Conservation (phyloP, 148 eudicot species). For the Linanthus parryae region DNA sequence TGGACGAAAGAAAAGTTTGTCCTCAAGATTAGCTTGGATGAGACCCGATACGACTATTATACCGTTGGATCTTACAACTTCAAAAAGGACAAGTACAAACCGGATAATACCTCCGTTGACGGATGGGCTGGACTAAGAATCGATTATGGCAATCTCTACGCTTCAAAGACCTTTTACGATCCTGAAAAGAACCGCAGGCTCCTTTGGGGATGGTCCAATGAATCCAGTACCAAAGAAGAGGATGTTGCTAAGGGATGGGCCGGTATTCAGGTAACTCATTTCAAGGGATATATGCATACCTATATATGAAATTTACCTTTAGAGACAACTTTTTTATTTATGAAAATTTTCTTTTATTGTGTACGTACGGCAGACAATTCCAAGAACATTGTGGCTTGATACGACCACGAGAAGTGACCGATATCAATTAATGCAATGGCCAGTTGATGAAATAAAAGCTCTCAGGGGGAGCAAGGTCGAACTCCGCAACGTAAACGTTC, state of each 20-base stretch:
- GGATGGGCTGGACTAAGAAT: constrained; percentile 1
- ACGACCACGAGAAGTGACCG: no score
- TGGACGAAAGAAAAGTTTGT: background rate
- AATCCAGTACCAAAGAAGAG: background rate
- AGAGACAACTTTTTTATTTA: no score
- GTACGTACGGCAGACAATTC: no score
- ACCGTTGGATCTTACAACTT: background rate
- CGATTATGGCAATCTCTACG: constrained; percentile 6
- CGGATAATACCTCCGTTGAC: background rate
- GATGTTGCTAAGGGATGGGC: constrained; percentile 9
- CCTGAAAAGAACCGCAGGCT: constrained; percentile 2
- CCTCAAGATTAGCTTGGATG: background rate
- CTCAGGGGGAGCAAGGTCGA: no score
- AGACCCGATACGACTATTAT: background rate
- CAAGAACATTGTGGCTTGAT: no score
- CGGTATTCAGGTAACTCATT: constrained; percentile 6
- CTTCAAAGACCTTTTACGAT: constrained; percentile 9
- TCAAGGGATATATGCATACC: no score
- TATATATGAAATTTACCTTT: no score
- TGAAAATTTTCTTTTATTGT: no score
- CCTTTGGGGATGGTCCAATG: background rate
- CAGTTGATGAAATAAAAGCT: no score
- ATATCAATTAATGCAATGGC: no score
- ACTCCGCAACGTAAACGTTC: no score
- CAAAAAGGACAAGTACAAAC: background rate